A percentile compares a stretch with the other conserved stretches of the same genome.
phyloP scores from a whole-genome alignment of 352 stramenopile genomes.

The Globisporangium emineosum region DNA sequence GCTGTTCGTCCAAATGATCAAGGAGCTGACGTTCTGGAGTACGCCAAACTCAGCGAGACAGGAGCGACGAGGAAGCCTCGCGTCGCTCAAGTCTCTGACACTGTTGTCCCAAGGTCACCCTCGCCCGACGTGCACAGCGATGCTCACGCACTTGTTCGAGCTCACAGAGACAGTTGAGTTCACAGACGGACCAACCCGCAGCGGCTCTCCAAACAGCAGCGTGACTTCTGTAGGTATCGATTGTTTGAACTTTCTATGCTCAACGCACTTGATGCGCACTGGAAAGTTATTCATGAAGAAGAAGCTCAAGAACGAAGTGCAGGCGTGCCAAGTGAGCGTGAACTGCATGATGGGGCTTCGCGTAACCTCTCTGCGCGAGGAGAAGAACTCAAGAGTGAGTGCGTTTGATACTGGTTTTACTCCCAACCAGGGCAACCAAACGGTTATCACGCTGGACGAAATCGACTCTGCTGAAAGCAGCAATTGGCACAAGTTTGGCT shows the following conservation, averaged over 20 bases:
- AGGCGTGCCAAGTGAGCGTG: slow-evolving; percentile 62
- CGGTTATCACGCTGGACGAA: slow-evolving; percentile 75
- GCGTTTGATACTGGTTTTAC: slow-evolving; percentile 50
- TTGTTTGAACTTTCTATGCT: slow-evolving; percentile 84
- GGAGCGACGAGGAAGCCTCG: slow-evolving; percentile 40
- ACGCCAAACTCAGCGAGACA: slow-evolving; percentile 32
- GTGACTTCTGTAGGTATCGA: slow-evolving; percentile 72
- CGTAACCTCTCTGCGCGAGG: slow-evolving; percentile 57
- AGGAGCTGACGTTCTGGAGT: slow-evolving; percentile 83
- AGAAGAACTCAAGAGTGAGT: slow-evolving; percentile 29
- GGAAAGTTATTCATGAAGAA: slow-evolving; percentile 62
- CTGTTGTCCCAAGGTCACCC: slow-evolving; percentile 66
- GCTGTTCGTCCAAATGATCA: slow-evolving; percentile 81
- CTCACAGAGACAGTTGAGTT: slow-evolving; percentile 85
- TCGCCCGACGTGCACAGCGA: slow-evolving; percentile 65
- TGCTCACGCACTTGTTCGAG: slow-evolving; percentile 84
- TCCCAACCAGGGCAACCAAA: slow-evolving; percentile 59
- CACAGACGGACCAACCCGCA: slow-evolving; percentile 39
- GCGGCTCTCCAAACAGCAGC: slow-evolving; percentile 26
- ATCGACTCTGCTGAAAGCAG: slow-evolving; percentile 70
- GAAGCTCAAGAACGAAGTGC: slow-evolving; percentile 79
- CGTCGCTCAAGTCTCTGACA: slow-evolving; percentile 66
- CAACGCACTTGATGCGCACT: slow-evolving; percentile 75
- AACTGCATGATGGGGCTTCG: slow-evolving; percentile 88
- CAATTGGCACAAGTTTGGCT: slow-evolving; percentile 72